Percentiles rank a stretch among this genome's conserved stretches.
Conservation (phyloP, 2,329 filamentous ascomycete genomes). For the Neopestalotiopsis sp. region DNA sequence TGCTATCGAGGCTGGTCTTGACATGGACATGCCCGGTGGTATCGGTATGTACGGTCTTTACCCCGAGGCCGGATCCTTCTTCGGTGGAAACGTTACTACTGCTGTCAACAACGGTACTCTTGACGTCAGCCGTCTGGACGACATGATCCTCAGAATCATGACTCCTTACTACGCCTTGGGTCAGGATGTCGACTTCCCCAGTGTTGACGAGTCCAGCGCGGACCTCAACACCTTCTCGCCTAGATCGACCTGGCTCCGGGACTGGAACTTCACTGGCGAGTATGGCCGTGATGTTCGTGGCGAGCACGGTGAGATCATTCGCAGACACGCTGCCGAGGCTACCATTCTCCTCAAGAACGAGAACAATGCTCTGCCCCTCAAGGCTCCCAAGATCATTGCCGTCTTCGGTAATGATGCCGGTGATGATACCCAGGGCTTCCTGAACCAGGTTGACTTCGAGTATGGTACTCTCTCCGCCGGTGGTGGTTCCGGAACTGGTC, state of each 20-base stretch:
- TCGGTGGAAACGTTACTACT: slow-evolving; percentile 47
- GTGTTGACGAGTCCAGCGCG: slow-evolving; percentile 48
- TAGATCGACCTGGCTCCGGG: slow-evolving; percentile 48
- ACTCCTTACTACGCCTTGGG: slow-evolving; percentile 56
- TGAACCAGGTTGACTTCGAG: slow-evolving; percentile 69
- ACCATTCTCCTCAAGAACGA: slow-evolving; percentile 73
- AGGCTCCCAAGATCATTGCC: slow-evolving; percentile 61
- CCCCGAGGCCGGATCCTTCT: slow-evolving; percentile 44
- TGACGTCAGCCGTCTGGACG: slow-evolving; percentile 45
- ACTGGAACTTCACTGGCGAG: slow-evolving; percentile 54
- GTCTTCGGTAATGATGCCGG: slow-evolving; percentile 66
- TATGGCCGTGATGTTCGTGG: slow-evolving; percentile 57
- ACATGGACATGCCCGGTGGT: slow-evolving; percentile 49
- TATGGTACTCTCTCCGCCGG: slow-evolving; percentile 62
- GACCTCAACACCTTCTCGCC: slow-evolving; percentile 57
- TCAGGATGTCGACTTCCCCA: slow-evolving; percentile 53
- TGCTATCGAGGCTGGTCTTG: slow-evolving; percentile 45
- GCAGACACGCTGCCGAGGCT: slow-evolving; percentile 46
- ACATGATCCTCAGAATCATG: slow-evolving; percentile 60
- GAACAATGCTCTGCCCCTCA: slow-evolving; percentile 63
- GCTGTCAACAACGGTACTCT: slow-evolving; percentile 24
- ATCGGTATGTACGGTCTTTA: slow-evolving; percentile 33
- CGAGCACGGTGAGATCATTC: slow-evolving; percentile 57
- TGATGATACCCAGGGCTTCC: slow-evolving; percentile 69
- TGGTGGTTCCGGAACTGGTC: slow-evolving; percentile 62